These are phyloP conservation scores for Suillus tomentosus DNA, from an alignment of 768 basidiomycete species.

Conservation along the genomic window DNA sequence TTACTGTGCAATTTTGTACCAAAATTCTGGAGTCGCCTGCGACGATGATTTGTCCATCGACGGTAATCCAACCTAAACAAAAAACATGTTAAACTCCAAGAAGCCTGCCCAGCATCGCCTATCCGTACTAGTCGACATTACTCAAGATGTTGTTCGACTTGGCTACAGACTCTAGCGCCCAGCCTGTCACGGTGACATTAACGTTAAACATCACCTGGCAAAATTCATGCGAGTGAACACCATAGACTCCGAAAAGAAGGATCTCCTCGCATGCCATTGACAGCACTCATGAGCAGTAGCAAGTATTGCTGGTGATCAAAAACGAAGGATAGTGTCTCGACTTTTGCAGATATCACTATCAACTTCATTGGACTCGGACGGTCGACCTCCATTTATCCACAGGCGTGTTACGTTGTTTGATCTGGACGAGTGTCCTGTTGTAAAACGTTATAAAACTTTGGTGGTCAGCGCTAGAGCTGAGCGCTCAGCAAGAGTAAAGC, in stretches of 20 bases:
- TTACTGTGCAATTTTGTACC: conserved; percentile 46
- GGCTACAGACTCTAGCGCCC: neutral
- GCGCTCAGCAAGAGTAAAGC: neutral
- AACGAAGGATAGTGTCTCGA: neutral
- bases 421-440: neutral
- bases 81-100: conserved; percentile 10
- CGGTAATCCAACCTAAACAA: conserved; percentile 39
- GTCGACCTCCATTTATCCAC: neutral
- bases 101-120: neutral
- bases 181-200: neutral
- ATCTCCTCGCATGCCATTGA: neutral
- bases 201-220: neutral
- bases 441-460: neutral
- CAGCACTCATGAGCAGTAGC: neutral
- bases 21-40: conserved; percentile 27
- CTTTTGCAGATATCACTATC: neutral
- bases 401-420: neutral
- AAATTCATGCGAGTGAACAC: neutral
- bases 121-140: neutral
- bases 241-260: neutral
- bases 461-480: neutral
- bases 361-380: neutral
- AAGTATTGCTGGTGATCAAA: neutral
- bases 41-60: conserved; percentile 38
- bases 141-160: neutral